These are phyloP conservation scores for Rosa rugosa DNA, from an alignment of 306 rosid genomes.

Conservation along the genomic window DNA sequence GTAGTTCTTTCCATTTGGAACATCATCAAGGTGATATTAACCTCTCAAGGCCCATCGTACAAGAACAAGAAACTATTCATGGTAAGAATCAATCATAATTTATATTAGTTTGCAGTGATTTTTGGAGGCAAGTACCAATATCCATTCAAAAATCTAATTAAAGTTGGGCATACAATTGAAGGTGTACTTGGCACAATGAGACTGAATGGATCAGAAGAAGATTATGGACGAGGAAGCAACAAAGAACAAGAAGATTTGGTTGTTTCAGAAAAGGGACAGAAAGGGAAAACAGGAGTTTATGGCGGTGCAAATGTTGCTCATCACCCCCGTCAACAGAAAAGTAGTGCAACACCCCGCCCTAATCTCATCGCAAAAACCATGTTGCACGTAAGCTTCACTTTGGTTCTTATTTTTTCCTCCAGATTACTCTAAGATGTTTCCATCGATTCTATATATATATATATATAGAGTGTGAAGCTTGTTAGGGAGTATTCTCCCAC, in stretches of 20 bases:
- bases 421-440: background rate
- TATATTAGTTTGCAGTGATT: background rate
- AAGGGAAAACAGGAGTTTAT: slow-evolving; percentile 19
- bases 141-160: background rate
- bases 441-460: background rate
- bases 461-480: background rate
- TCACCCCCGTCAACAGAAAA: background rate
- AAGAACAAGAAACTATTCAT: slow-evolving; percentile 4
- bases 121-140: too few relatives aligned
- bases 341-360: slow-evolving; percentile 7
- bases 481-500: background rate
- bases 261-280: slow-evolving; percentile 9
- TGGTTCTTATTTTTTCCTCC: slow-evolving; percentile 15
- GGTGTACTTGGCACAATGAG: background rate
- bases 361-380: slow-evolving; percentile 7
- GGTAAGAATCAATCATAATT: slow-evolving; percentile 8
- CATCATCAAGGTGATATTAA: background rate
- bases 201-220: background rate
- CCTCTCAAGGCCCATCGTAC: background rate
- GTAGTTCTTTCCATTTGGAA: background rate
- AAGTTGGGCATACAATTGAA: background rate
- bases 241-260: background rate
- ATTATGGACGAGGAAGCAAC: background rate
- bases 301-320: slow-evolving; percentile 24
- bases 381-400: slow-evolving; percentile 13